Base-by-base conservation (phyloP, 2,329 filamentous ascomycete genomes). In the Aspergillus quadricinctus region DNA sequence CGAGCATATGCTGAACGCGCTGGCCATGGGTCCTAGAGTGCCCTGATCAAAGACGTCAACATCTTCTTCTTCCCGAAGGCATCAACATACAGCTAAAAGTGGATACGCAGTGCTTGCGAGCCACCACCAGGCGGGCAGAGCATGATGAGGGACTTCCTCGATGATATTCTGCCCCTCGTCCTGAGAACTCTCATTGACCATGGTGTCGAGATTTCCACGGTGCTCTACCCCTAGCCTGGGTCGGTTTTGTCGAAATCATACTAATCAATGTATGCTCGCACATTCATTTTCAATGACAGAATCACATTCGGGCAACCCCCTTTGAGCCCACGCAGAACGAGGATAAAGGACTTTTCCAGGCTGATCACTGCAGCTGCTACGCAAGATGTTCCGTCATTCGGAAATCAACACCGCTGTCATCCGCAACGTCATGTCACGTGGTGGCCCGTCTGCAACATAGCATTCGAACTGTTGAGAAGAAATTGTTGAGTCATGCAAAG, bases 51-150 rank as follows among this genome's bases (percentile, higher is more conserved):
- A 25, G 52, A 46, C 17, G 49, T 53, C 14, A 50, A 54, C 59
- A 23, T 56, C 53, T 23, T 40, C 46, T 5, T 4, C 8, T 14
- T 49, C 49, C 10, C 9, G 7, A 25, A 41, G 49, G 19, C 21
- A 75, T 75, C n/a, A 8, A 57, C 69, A 40, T 63, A 72, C 72
- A 21, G 83, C 83, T 37, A 84, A 72, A 3, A 86, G 72, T 14
- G 83, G 83, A 62, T 80, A 81, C 31, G 78, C 81, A 8, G 83
- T 85, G 21, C 80, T 83, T 2, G 82, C 82, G 64, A 85, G 81
- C 83, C 83, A 86, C 82, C 82, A 86, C 54, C 78, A 60, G 8
- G 68, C 66, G n/a, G 69, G 64, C 23, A 70, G 61, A 7, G 71
- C 54, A 37, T 55, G 50, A 10, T 59, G 53, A 28, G 52, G 50